Evolutionary conservation across 257 asterid species (phyloP).

Genomic region (Solanum virginianum): DNA sequence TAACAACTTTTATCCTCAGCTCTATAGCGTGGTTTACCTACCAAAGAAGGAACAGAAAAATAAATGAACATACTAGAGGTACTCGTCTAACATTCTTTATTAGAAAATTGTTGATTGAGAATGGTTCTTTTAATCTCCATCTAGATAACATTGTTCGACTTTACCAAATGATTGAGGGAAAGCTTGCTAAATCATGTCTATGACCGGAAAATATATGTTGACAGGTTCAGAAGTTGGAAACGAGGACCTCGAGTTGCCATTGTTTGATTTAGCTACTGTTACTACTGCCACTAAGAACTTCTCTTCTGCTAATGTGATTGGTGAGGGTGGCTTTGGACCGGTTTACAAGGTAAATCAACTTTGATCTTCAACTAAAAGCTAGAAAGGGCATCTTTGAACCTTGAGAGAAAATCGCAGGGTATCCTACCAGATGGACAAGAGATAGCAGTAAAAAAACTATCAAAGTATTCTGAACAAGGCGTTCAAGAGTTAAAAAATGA

Average conservation of each 20-base stretch:
- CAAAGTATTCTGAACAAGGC: constrained; percentile 1
- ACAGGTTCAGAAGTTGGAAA: not conserved
- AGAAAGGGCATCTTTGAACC: not conserved
- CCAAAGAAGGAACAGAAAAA: not conserved
- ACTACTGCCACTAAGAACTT: not conserved
- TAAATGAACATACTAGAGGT: not conserved
- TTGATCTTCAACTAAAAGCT: not conserved
- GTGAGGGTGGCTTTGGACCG: constrained; percentile 10
- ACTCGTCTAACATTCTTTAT: not conserved
- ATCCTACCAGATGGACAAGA: constrained; percentile 1
- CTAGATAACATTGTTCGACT: not conserved
- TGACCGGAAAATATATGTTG: not conserved
- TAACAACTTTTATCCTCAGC: not conserved
- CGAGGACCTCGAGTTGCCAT: not conserved
- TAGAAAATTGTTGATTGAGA: not conserved
- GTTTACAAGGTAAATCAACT: constrained; percentile 6
- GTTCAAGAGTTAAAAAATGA: constrained; percentile 2
- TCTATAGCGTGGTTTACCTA: not conserved
- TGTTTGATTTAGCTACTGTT: not conserved
- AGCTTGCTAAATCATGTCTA: not conserved
- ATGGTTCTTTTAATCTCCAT: not conserved
- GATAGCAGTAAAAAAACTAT: constrained; percentile 7
- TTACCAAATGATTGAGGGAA: not conserved
- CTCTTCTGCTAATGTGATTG: constrained; percentile 1
- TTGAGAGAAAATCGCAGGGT: constrained; percentile 1